Base-by-base conservation (phyloP, 2,329 filamentous ascomycete genomes). In the Hymenoscyphus linearis region DNA sequence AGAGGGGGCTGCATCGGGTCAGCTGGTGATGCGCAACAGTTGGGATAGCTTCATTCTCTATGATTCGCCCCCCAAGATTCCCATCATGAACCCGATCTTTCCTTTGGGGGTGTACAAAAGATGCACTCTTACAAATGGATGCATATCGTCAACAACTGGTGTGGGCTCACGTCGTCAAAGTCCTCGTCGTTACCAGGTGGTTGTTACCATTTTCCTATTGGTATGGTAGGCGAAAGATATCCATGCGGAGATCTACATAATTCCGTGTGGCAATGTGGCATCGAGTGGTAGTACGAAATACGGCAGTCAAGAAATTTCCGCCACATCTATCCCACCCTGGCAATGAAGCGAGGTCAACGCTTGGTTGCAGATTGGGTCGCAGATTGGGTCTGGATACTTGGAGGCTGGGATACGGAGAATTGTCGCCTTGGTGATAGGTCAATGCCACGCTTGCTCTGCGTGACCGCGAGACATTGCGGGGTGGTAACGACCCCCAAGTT, bases 1-100 rank as follows among this genome's bases (percentile, higher is more conserved):
- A 58, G 34, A 57, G 47, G 44, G 44, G 44, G 47, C 53, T 14
- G 36, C 5, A 13, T 18, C 37, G 31, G 57, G 65, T 67, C 65
- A 65, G 57, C 55, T 62, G 62, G 44, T 27, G 14, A 53, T 62
- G 55, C 63, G 59, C 60, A 54, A 64, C 54, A 60, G 58, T 61
- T 60, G 61, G 62, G 50, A 65, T 60, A 54, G 37, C 54, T 16
- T 31, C 57, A 35, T 22, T n/a, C 58, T 44, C 26, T 34, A 14
- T 61, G 63, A 62, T 62, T 65, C 57, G 64, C 58, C 59, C 61
- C 14, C 26, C 40, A 22, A 14, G 50, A 16, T 34, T 34, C 12
- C 44, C 44, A 50, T 18, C 18, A 50, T 10, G 44, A 25, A 10
- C n/a, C 18, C 18, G 44, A 50, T 50, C 44, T 50, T 50, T 13